Evolutionary conservation across 2,329 filamentous ascomycete genomes (phyloP).

Genomic region (Cladosporium austrohemisphaericum): DNA sequence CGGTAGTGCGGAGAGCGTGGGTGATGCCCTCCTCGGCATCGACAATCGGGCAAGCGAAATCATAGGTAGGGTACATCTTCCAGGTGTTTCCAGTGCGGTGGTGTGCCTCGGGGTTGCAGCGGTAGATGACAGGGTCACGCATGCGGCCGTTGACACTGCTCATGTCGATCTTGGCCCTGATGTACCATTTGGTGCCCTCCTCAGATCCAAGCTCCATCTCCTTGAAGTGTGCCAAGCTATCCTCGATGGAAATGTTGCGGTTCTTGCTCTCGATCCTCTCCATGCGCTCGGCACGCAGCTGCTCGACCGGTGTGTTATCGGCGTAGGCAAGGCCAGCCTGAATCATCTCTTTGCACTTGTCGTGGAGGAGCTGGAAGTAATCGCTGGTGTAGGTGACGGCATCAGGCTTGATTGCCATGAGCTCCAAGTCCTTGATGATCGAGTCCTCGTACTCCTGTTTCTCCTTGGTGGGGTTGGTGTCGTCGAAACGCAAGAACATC

Average conservation of each 20-base stretch:
- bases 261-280: conserved; percentile 77
- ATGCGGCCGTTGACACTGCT: conserved; percentile 94
- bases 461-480: conserved; percentile 96
- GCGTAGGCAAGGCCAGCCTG: conserved; percentile 85
- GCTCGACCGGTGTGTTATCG: conserved; percentile 87
- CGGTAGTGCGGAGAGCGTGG: conserved; percentile 76
- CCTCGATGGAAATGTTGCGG: conserved; percentile 73
- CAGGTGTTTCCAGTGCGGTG: conserved; percentile 75
- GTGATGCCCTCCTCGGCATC: conserved; percentile 79
- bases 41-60: conserved; percentile 79
- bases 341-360: conserved; percentile 79
- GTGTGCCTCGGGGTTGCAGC: conserved; percentile 73
- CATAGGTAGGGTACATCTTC: conserved; percentile 87
- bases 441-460: conserved; percentile 94
- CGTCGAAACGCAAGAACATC: conserved; percentile 87
- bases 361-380: conserved; percentile 90
- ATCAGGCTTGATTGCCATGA: conserved; percentile 91
- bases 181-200: conserved; percentile 80
- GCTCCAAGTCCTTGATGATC: conserved; percentile 83
- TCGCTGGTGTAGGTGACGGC: conserved; percentile 86
- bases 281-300: conserved; percentile 80
- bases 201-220: conserved; percentile 87
- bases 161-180: conserved; percentile 88
- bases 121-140: conserved; percentile 95
- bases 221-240: conserved; percentile 80